These are phyloP conservation scores for Mayamaea pseudoterrestris DNA, from an alignment of 108 stramenopile species.

Conservation along the genomic window DNA sequence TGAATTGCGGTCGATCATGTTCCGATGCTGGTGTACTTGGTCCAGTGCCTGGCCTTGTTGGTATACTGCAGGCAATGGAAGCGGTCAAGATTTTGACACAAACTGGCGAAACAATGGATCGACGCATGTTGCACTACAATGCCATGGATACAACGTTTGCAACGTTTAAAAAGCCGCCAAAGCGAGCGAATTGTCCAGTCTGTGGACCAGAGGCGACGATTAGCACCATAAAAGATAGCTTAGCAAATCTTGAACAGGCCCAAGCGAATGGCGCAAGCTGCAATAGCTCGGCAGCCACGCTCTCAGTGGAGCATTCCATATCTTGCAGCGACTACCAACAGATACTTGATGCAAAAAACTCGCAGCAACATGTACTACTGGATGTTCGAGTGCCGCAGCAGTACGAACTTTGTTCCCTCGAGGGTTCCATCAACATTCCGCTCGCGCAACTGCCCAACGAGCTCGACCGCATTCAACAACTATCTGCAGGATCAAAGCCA, in stretches of 20 bases:
- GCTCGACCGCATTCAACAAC: slow-evolving; percentile 26
- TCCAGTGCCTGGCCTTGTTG: slow-evolving; percentile 86
- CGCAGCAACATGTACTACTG: slow-evolving; percentile 46
- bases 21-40: slow-evolving; percentile 80
- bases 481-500: slow-evolving; percentile 22
- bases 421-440: slow-evolving; percentile 61
- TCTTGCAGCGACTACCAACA: background rate
- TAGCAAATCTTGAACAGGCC: slow-evolving; percentile 25
- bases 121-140: slow-evolving; percentile 75
- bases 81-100: slow-evolving; percentile 81
- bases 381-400: slow-evolving; percentile 68
- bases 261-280: no score
- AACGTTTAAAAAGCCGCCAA: slow-evolving; percentile 54
- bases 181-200: slow-evolving; percentile 38
- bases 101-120: slow-evolving; percentile 25
- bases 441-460: slow-evolving; percentile 28
- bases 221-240: slow-evolving; percentile 50
- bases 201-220: slow-evolving; percentile 60
- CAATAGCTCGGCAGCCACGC: no score
- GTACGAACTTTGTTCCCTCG: slow-evolving; percentile 61
- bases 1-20: slow-evolving; percentile 56
- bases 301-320: background rate
- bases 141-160: slow-evolving; percentile 57
- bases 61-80: slow-evolving; percentile 88
- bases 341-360: background rate